These are phyloP conservation scores for Stephania yunnanensis DNA, from an alignment of 164 flowering plant genomes.

Conservation along the genomic window DNA sequence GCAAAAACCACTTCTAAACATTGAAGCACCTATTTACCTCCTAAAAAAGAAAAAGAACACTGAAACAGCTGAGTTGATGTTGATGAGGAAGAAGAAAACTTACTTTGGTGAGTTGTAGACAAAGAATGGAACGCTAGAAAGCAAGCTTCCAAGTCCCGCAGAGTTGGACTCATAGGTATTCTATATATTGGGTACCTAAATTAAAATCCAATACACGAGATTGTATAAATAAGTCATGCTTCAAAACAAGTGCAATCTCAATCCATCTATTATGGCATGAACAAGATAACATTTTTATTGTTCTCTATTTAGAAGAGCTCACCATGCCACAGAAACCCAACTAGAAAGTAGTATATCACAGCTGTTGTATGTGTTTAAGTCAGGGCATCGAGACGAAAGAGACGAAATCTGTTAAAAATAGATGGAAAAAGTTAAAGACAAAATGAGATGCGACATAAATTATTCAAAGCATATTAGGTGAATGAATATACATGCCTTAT, in stretches of 20 bases:
- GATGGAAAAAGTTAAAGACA: constrained; percentile 1
- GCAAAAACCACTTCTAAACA: constrained; percentile 3
- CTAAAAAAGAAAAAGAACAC: not conserved
- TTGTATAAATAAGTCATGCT: not conserved
- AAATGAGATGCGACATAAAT: not conserved
- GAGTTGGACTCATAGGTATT: constrained; percentile 66
- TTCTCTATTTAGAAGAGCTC: constrained; percentile 5
- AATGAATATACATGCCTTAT: constrained; percentile 42
- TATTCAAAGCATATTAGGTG: not conserved
- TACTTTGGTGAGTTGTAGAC: constrained; percentile 49
- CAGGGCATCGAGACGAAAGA: constrained; percentile 50
- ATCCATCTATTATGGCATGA: not conserved
- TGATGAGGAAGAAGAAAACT: constrained; percentile 7
- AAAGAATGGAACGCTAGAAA: constrained; percentile 64
- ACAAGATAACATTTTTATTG: no score
- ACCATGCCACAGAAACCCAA: constrained; percentile 81
- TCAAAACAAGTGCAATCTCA: no score
- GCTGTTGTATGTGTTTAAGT: constrained; percentile 45
- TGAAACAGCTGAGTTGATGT: not conserved
- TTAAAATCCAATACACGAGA: constrained; percentile 4
- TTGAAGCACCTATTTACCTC: not conserved
- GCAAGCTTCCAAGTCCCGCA: constrained; percentile 58
- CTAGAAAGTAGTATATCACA: constrained; percentile 68
- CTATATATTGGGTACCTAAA: constrained; percentile 84
- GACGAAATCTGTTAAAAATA: constrained; percentile 35